A percentile compares a stretch with the other conserved stretches of the same genome.
Conservation (phyloP, 768 basidiomycete species). For the Suillus paluster region DNA sequence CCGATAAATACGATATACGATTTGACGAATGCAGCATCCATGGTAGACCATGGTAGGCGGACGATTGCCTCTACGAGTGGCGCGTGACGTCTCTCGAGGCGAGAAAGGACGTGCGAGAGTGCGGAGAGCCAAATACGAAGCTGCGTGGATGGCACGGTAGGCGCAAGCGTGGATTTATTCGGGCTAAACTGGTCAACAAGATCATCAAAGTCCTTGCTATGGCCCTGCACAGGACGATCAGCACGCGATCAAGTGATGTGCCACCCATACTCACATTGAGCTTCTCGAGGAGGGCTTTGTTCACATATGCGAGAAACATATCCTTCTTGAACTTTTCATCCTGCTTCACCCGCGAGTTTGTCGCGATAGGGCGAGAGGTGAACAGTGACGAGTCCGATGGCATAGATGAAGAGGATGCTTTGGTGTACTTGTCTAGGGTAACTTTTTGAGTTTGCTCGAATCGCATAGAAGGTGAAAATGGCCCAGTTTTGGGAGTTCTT, state of each 20-base stretch:
- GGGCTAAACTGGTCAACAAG: slow-evolving; percentile 86
- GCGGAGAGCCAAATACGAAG: slow-evolving; percentile 84
- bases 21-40: slow-evolving; percentile 84
- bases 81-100: slow-evolving; percentile 81
- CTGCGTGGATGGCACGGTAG: slow-evolving; percentile 48
- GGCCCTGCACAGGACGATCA: slow-evolving; percentile 54
- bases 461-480: slow-evolving; percentile 48
- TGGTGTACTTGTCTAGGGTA: slow-evolving; percentile 48
- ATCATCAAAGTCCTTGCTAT: slow-evolving; percentile 79
- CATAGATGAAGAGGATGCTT: slow-evolving; percentile 37
- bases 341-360: slow-evolving; percentile 78
- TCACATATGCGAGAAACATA: slow-evolving; percentile 84
- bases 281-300: slow-evolving; percentile 80
- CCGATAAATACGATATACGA: slow-evolving; percentile 89
- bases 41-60: slow-evolving; percentile 89
- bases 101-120: slow-evolving; percentile 89
- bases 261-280: slow-evolving; percentile 52
- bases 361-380: slow-evolving; percentile 64
- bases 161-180: slow-evolving; percentile 39
- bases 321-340: slow-evolving; percentile 78
- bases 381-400: slow-evolving; percentile 15
- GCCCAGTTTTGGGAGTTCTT: slow-evolving; percentile 70
- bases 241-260: slow-evolving; percentile 10
- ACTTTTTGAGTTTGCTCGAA: slow-evolving; percentile 50
- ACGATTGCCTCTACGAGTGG: slow-evolving; percentile 86